A percentile compares a stretch with the other conserved stretches of the same genome.
These are phyloP conservation scores for Parathielavia appendiculata DNA, from an alignment of 495 filamentous ascomycete species.

Conservation along the genomic window DNA sequence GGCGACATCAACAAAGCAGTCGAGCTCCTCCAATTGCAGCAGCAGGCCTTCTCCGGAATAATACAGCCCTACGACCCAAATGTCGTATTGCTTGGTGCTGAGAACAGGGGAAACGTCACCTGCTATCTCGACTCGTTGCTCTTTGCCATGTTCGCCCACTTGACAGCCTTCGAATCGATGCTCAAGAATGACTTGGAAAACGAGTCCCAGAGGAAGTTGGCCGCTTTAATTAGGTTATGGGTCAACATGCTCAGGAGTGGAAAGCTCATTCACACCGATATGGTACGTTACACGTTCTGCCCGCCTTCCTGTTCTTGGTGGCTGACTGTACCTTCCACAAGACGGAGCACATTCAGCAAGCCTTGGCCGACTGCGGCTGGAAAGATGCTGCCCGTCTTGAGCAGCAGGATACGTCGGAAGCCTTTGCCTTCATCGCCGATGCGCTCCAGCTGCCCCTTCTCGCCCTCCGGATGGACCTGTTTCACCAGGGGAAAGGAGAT, in stretches of 20 bases:
- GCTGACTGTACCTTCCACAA: slow-evolving; percentile 35
- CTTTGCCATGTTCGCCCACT: slow-evolving; percentile 91
- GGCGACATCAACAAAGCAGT: slow-evolving; percentile 71
- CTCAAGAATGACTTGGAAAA: slow-evolving; percentile 57
- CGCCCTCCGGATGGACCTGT: slow-evolving; percentile 90
- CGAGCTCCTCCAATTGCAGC: slow-evolving; percentile 66
- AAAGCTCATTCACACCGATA: slow-evolving; percentile 75
- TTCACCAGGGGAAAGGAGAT: slow-evolving; percentile 78
- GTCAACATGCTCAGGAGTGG: slow-evolving; percentile 86
- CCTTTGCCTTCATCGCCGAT: slow-evolving; percentile 90
- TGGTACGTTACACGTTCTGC: slow-evolving; percentile 52
- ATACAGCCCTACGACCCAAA: slow-evolving; percentile 65
- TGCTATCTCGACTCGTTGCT: slow-evolving; percentile 91
- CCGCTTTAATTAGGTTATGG: slow-evolving; percentile 75
- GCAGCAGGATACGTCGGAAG: slow-evolving; percentile 94
- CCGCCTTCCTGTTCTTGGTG: neutral
- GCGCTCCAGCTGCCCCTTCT: slow-evolving; percentile 82
- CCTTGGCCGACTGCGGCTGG: slow-evolving; percentile 88
- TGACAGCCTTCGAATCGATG: slow-evolving; percentile 88
- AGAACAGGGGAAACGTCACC: slow-evolving; percentile 79
- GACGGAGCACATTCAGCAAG: slow-evolving; percentile 77
- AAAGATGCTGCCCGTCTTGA: slow-evolving; percentile 65
- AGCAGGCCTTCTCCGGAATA: slow-evolving; percentile 75
- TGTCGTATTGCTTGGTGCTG: slow-evolving; percentile 73
- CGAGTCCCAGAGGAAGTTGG: slow-evolving; percentile 65